These are phyloP conservation scores for Melampsora americana DNA, from an alignment of 1,284 basidiomycete genomes.

Conservation along the genomic window DNA sequence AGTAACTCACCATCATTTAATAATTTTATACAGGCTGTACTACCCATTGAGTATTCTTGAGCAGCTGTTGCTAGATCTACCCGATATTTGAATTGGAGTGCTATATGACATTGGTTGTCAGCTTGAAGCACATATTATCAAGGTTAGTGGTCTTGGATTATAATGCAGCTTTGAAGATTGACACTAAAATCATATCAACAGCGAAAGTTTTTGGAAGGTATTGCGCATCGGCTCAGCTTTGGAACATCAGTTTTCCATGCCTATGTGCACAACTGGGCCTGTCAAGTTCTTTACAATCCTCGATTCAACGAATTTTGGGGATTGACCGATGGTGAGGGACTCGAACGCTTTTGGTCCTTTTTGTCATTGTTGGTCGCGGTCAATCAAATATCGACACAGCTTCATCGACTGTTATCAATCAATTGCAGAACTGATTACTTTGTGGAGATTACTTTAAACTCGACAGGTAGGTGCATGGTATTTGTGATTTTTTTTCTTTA, in stretches of 20 bases:
- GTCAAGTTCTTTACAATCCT: conserved; percentile 9
- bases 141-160: neutral
- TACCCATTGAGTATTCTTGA: conserved; percentile 2
- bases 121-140: conserved; percentile 12
- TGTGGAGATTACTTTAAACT: neutral
- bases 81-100: neutral
- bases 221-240: neutral
- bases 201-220: neutral
- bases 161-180: neutral
- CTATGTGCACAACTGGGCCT: conserved; percentile 11
- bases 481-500: neutral
- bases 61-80: neutral
- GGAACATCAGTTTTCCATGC: conserved; percentile 22
- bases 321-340: neutral
- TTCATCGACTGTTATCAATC: conserved; percentile 2
- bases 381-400: neutral
- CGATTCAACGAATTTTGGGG: conserved; percentile 14
- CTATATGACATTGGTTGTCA: conserved; percentile 20
- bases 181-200: neutral
- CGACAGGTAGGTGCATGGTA: neutral
- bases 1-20: neutral
- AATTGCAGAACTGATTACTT: neutral
- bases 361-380: neutral
- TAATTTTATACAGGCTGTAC: neutral
- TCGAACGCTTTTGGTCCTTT: neutral